Evolutionary conservation across 768 basidiomycete species (phyloP).

Genomic region (Termitomyces titanicus): DNA sequence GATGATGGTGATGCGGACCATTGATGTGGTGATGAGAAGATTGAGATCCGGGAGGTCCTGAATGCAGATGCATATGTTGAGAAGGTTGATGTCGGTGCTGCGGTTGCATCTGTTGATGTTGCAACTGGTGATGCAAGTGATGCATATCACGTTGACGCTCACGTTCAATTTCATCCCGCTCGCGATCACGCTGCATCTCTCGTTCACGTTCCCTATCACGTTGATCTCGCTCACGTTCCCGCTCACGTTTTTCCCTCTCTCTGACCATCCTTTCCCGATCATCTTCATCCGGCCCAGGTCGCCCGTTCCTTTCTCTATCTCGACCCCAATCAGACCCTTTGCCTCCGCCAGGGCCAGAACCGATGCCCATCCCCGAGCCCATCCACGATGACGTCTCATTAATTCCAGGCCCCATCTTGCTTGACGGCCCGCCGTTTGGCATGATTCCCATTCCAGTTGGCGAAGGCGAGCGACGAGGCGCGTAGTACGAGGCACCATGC

Average conservation of each 20-base stretch:
- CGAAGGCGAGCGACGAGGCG: constrained; percentile 32
- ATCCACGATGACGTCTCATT: constrained; percentile 31
- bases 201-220: constrained; percentile 21
- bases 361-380: constrained; percentile 28
- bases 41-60: constrained; percentile 16
- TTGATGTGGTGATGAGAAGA: constrained; percentile 29
- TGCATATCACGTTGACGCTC: constrained; percentile 26
- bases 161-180: constrained; percentile 15
- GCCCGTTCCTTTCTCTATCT: constrained; percentile 13
- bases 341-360: constrained; percentile 7
- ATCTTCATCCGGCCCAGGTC: constrained; percentile 16
- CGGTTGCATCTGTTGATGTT: constrained; percentile 21
- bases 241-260: constrained; percentile 25
- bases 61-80: constrained; percentile 31
- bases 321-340: constrained; percentile 18
- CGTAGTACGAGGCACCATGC: constrained; percentile 11
- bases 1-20: constrained; percentile 44
- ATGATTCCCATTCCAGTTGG: constrained; percentile 18
- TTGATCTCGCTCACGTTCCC: constrained; percentile 16
- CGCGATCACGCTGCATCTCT: constrained; percentile 28
- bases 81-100: constrained; percentile 32
- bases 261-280: constrained; percentile 25
- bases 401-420: constrained; percentile 15
- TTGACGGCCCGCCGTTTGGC: constrained; percentile 24
- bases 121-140: constrained; percentile 35